A percentile compares a stretch with the other conserved stretches of the same genome.
Evolutionary conservation across 176 grass and related monocot species (phyloP).

Genomic region (Dactylis glomerata): DNA sequence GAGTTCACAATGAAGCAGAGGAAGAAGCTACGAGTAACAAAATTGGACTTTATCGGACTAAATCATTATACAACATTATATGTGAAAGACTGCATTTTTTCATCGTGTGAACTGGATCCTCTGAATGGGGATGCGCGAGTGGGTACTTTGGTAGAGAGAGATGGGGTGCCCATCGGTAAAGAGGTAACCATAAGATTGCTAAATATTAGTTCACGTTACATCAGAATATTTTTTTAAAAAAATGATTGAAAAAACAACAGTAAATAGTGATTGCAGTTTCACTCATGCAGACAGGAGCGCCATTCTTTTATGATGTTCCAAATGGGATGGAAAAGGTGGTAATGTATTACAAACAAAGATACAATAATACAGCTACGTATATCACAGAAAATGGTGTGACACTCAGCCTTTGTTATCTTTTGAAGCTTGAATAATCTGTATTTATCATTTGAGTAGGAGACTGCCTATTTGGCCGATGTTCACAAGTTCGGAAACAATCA

Average conservation of each 20-base stretch:
- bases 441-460: neutral
- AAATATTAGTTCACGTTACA: neutral
- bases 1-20: constrained; percentile 49
- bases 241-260: neutral
- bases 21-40: constrained; percentile 33
- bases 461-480: neutral
- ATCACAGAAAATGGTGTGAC: constrained; percentile 73
- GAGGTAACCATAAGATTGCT: constrained; percentile 25
- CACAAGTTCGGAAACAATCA: neutral
- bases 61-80: constrained; percentile 63
- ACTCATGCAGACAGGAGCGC: constrained; percentile 51
- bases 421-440: neutral
- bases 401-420: neutral
- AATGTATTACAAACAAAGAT: constrained; percentile 69
- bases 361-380: constrained; percentile 62
- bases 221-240: neutral
- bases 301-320: constrained; percentile 37
- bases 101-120: constrained; percentile 33
- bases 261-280: neutral
- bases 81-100: constrained; percentile 60
- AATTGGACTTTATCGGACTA: constrained; percentile 70
- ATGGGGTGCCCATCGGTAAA: constrained; percentile 40
- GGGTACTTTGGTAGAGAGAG: constrained; percentile 7
- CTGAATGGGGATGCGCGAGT: constrained; percentile 39
- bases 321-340: constrained; percentile 54